phyloP scores from a whole-genome alignment of 225 moss, liverwort and hornwort genomes.

The Polytrichum formosum region DNA sequence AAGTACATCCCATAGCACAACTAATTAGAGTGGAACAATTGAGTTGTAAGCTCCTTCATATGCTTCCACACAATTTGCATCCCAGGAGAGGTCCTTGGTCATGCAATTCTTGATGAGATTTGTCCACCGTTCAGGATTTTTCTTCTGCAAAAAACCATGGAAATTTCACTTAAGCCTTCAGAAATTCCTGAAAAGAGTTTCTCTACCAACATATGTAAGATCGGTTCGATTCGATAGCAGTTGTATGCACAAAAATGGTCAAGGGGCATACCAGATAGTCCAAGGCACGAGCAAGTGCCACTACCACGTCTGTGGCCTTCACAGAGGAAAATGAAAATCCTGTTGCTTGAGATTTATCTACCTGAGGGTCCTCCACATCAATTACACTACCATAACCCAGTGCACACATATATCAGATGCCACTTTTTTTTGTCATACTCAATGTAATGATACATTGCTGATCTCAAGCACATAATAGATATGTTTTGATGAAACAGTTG shows the following conservation, averaged over 20 bases:
- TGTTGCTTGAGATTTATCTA: constrained; percentile 37
- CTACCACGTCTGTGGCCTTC: constrained; percentile 38
- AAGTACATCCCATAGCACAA: background rate
- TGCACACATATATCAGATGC: background rate
- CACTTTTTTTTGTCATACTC: no score
- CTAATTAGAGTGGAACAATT: constrained; percentile 14
- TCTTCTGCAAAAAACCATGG: constrained; percentile 26
- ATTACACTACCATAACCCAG: constrained; percentile 30
- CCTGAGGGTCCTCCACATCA: constrained; percentile 43
- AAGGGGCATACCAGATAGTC: constrained; percentile 29
- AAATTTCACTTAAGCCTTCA: no score
- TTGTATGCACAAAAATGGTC: constrained; percentile 1
- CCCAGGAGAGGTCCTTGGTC: constrained; percentile 48
- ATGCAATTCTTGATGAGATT: constrained; percentile 53
- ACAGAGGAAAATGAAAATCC: constrained; percentile 51
- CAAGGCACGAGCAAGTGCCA: constrained; percentile 49
- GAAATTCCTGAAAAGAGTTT: no score
- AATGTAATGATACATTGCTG: no score
- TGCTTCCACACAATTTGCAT: constrained; percentile 53
- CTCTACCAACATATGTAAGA: background rate
- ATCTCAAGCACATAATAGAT: background rate
- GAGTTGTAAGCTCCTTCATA: constrained; percentile 63
- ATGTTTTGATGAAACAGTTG: no score
- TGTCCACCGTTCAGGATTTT: constrained; percentile 44
- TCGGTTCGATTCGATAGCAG: background rate